A percentile compares a stretch with the other conserved stretches of the same genome.
phyloP scores from a whole-genome alignment of 441 rosid species.

The Pelargonium cotyledonis region DNA sequence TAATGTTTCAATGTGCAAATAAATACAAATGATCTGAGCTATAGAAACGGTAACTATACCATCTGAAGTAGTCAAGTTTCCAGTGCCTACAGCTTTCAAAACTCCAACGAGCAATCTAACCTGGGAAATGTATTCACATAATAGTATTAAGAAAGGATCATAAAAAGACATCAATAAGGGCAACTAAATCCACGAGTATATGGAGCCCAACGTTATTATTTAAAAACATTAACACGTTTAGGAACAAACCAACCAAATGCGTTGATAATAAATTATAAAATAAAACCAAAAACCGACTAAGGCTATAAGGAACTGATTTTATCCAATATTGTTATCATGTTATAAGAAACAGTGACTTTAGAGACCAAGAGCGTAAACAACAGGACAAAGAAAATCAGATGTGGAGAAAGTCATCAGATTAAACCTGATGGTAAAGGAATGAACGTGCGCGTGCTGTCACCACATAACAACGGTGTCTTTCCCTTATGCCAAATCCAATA shows the following conservation, averaged over 20 bases:
- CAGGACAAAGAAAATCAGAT: background rate
- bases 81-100: conserved; percentile 78
- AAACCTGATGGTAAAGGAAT: conserved; percentile 93
- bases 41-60: conserved; percentile 33
- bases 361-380: background rate
- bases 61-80: conserved; percentile 56
- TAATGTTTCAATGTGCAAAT: background rate
- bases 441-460: conserved; percentile 67
- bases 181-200: background rate
- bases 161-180: background rate
- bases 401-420: conserved; percentile 12
- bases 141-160: background rate
- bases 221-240: too few relatives aligned
- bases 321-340: background rate
- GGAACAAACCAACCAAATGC: background rate
- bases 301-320: background rate
- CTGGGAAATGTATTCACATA: conserved; percentile 31
- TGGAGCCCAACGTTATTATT: background rate
- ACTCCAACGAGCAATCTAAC: conserved; percentile 83
- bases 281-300: background rate
- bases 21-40: background rate
- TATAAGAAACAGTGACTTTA: background rate
- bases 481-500: conserved; percentile 54
- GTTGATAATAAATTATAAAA: background rate
- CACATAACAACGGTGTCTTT: conserved; percentile 54